Percentiles rank a stretch among this genome's conserved stretches.
Conservation (phyloP, 495 filamentous ascomycete species). For the Podospora pseudoanserina region DNA sequence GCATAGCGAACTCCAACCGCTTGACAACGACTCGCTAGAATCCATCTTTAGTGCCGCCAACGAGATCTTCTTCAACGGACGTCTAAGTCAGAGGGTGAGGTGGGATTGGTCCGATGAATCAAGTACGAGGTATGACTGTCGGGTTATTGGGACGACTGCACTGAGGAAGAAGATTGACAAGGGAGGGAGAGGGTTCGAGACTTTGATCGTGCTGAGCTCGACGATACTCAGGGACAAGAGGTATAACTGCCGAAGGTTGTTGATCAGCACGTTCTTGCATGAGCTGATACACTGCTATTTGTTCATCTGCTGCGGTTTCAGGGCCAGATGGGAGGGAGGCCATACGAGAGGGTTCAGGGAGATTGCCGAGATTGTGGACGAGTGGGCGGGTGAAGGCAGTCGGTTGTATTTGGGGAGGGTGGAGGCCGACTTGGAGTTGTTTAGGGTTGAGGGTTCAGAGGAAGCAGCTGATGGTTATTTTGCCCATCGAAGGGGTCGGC, state of each 20-base stretch:
- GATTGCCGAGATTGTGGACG: constrained; percentile 50
- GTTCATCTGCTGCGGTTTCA: constrained; percentile 53
- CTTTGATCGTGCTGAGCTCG: constrained; percentile 51
- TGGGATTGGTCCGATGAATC: constrained; percentile 50
- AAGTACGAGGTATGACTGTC: constrained; percentile 33
- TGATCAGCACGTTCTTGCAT: constrained; percentile 56
- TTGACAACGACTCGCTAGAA: constrained; percentile 49
- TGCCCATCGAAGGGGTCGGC: not conserved
- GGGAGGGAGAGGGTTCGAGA: constrained; percentile 45
- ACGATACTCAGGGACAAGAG: constrained; percentile 44
- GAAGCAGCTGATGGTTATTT: not conserved
- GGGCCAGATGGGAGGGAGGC: constrained; percentile 45
- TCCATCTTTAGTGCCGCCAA: constrained; percentile 51
- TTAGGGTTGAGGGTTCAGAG: constrained; percentile 26
- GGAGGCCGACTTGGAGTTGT: constrained; percentile 51
- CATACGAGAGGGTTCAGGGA: constrained; percentile 50
- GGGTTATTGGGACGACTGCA: constrained; percentile 54
- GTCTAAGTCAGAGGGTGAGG: constrained; percentile 45
- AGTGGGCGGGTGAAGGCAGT: constrained; percentile 47
- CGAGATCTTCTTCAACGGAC: constrained; percentile 53
- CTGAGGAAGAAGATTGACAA: constrained; percentile 37
- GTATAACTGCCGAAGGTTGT: constrained; percentile 46
- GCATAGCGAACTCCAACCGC: constrained; percentile 23
- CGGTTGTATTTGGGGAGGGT: constrained; percentile 48
- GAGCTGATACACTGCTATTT: constrained; percentile 57